A percentile compares a stretch with the other conserved stretches of the same genome.
phyloP scores from a whole-genome alignment of 2,329 filamentous ascomycete genomes.

The Juglanconis sp. region DNA sequence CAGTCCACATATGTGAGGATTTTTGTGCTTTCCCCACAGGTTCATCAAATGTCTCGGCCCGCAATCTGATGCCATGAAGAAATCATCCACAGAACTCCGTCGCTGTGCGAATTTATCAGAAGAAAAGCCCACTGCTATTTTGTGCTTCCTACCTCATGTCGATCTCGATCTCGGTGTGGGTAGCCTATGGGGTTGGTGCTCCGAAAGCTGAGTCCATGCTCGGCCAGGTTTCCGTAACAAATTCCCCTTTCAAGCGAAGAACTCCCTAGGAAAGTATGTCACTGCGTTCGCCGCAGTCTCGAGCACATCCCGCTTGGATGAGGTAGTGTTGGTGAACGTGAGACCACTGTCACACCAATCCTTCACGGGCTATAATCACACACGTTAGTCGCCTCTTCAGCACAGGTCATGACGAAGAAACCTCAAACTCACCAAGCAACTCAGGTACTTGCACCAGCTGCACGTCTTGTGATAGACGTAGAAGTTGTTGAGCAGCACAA shows the following conservation, averaged over 20 bases:
- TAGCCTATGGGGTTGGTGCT: too few species aligned
- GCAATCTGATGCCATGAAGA: background rate
- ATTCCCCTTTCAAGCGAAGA: background rate
- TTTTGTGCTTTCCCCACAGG: background rate
- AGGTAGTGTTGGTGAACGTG: conserved; percentile 20
- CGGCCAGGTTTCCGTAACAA: background rate
- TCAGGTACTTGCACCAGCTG: conserved; percentile 91
- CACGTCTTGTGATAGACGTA: conserved; percentile 76
- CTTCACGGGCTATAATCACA: conserved; percentile 51
- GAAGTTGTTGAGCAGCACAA: conserved; percentile 86
- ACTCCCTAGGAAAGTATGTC: background rate
- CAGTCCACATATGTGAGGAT: background rate
- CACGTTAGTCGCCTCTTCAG: conserved; percentile 22
- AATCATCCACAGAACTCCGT: conserved; percentile 19
- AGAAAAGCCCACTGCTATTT: too few species aligned
- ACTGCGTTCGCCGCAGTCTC: conserved; percentile 1
- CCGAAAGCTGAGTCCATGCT: too few species aligned
- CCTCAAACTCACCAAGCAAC: conserved; percentile 72
- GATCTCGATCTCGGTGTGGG: too few species aligned
- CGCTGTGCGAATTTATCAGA: conserved; percentile 20
- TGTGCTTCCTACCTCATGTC: background rate
- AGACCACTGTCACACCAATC: conserved; percentile 60
- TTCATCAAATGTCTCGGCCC: background rate
- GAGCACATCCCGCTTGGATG: conserved; percentile 22
- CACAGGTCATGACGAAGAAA: background rate